These are phyloP conservation scores for Epichloe aotearoae DNA, from an alignment of 2,329 filamentous ascomycete species.

Conservation along the genomic window DNA sequence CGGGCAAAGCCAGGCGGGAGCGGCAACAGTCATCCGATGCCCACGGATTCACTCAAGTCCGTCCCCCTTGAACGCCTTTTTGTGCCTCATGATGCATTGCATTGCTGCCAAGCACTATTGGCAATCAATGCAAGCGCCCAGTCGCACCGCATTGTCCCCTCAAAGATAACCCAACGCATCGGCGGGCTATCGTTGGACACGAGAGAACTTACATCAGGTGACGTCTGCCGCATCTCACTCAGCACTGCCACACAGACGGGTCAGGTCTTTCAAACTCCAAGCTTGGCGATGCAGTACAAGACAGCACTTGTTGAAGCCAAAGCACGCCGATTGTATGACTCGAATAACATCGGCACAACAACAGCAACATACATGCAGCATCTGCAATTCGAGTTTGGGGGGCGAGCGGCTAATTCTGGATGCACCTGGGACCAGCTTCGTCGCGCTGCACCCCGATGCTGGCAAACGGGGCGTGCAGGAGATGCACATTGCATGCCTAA, in stretches of 20 bases:
- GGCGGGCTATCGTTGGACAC: background rate
- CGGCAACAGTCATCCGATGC: no score
- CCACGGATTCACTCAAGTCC: no score
- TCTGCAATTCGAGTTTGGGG: no score
- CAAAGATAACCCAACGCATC: background rate
- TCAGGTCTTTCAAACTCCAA: background rate
- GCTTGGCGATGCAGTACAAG: background rate
- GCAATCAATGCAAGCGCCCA: background rate
- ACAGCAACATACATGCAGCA: no score
- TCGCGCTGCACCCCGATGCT: background rate
- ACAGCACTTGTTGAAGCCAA: no score
- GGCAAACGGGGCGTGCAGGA: background rate
- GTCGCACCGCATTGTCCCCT: background rate
- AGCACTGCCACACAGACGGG: constrained; percentile 1
- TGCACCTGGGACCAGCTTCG: background rate
- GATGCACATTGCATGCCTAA: background rate
- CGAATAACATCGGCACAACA: no score
- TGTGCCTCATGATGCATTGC: background rate
- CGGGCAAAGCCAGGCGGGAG: background rate
- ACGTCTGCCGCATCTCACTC: background rate
- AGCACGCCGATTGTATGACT: no score
- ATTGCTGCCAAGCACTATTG: background rate
- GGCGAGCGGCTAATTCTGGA: no score
- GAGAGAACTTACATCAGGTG: background rate
- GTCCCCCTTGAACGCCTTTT: background rate